Evolutionary conservation across 140 eudicot genomes (phyloP), one percentile per base, ranked within the genome.

Genomic region (Bidens hawaiensis): DNA sequence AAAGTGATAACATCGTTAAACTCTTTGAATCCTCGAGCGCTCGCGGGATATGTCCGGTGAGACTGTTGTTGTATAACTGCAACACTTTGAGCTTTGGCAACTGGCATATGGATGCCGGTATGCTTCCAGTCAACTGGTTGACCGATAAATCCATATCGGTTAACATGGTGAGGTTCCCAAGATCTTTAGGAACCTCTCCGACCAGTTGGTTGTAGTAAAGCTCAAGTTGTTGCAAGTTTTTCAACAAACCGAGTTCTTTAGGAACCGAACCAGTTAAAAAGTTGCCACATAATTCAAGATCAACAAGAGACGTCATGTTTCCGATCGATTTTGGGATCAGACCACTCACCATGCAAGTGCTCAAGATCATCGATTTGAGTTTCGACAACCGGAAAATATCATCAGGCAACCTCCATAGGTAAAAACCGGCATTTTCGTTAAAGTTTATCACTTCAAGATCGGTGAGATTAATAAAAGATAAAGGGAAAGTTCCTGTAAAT

Each of bases 21-120:
- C 73, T 72, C 36, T 75, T 80, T 8, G 91, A 82, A 21, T 84
- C 79, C 60, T 81, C 89, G 30, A 93, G 68, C 22, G 64, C 85
- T 4, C 68, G 75, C 0, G 99, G 99, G 61, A 93, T 82, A 23
- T 75, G 74, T 34, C 99, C 99, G 15, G 82, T 73, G 55, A 93
- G 93, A 55, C 82, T 83, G 78, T 87, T 87, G 83, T 84, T 87
- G 87, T 91, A 91, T 51, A 87, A 75, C 69, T 91, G 98, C 68
- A 91, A 54, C 6, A 77, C 81, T 48, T 30, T 18, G 23, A 91
- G 81, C 22, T 80, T 87, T 0, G 96, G 96, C 30, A 91, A 81
- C 7, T 85, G 82, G 47, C 86, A 87, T 3, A 91, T 14, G 17
- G 89, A 82, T 11, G 69, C 86, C 0, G 98, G 96, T 17, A 91